Conservation (phyloP, 1,284 basidiomycete genomes). For the Ganoderma sinense region DNA sequence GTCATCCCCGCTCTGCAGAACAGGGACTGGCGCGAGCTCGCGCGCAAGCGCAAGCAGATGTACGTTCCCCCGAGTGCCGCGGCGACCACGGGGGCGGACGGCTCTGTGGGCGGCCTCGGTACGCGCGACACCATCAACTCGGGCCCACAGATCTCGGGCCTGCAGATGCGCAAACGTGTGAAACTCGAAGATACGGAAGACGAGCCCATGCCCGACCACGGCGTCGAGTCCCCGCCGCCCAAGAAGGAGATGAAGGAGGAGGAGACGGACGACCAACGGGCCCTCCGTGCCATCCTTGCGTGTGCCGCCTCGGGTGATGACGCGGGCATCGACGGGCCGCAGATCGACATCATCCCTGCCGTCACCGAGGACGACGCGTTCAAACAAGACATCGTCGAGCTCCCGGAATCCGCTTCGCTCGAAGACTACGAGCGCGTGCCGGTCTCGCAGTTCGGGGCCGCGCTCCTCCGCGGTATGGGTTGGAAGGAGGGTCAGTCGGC, state of each 20-base stretch:
- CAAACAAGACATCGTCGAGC: conserved; percentile 78
- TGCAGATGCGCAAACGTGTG: conserved; percentile 59
- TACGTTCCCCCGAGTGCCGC: conserved; percentile 75
- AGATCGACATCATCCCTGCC: conserved; percentile 62
- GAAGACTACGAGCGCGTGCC: conserved; percentile 93
- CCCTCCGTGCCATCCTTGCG: conserved; percentile 76
- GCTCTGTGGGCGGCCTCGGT: conserved; percentile 82
- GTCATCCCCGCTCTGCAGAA: conserved; percentile 88
- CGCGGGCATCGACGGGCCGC: conserved; percentile 43
- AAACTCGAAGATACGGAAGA: conserved; percentile 43
- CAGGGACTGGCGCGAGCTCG: conserved; percentile 86
- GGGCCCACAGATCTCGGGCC: conserved; percentile 68
- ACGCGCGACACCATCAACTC: conserved; percentile 74
- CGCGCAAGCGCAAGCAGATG: conserved; percentile 63
- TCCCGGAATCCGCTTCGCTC: conserved; percentile 80
- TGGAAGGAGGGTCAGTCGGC: conserved; percentile 88
- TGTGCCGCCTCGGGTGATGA: conserved; percentile 47
- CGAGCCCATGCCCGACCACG: conserved; percentile 20
- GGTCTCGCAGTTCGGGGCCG: conserved; percentile 92
- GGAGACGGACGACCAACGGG: conserved; percentile 76
- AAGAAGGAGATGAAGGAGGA: conserved; percentile 46
- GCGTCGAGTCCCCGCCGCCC: conserved; percentile 34
- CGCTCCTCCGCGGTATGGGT: conserved; percentile 95
- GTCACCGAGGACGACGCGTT: conserved; percentile 82
- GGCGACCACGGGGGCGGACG: conserved; percentile 72